These are phyloP conservation scores for Exophiala aquamarina DNA, from an alignment of 2,329 filamentous ascomycete genomes.

Conservation along the genomic window DNA sequence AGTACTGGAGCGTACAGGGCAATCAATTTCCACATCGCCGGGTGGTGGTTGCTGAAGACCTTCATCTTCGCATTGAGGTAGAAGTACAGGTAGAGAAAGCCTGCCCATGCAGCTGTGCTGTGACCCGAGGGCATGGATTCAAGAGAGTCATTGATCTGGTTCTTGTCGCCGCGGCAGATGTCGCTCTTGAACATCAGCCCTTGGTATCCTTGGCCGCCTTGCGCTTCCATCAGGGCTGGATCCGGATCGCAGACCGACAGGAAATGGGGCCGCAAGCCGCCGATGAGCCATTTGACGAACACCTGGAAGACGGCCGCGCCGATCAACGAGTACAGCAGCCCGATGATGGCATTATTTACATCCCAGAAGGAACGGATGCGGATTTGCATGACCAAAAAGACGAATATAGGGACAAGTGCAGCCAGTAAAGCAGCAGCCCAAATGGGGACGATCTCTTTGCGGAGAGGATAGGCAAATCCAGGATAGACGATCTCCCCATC, in stretches of 20 bases:
- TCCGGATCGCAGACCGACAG: conserved; percentile 68
- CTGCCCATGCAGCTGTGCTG: conserved; percentile 60
- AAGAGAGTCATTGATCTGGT: conserved; percentile 67
- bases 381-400: conserved; percentile 67
- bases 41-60: conserved; percentile 70
- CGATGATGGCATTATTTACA: conserved; percentile 68
- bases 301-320: conserved; percentile 74
- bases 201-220: conserved; percentile 52
- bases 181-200: conserved; percentile 67
- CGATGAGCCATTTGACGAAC: conserved; percentile 73
- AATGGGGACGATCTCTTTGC: conserved; percentile 70
- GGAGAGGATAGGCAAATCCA: conserved; percentile 68
- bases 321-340: conserved; percentile 69
- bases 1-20: conserved; percentile 66
- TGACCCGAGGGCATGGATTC: conserved; percentile 74
- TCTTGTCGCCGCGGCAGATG: conserved; percentile 66
- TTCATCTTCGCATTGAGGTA: conserved; percentile 80
- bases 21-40: conserved; percentile 71
- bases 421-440: conserved; percentile 68
- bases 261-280: conserved; percentile 71
- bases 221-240: conserved; percentile 40
- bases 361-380: conserved; percentile 66
- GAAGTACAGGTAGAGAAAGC: conserved; percentile 62
- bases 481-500: conserved; percentile 70
- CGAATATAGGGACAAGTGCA: conserved; percentile 62